These are phyloP conservation scores for Lumnitzera littorea DNA, from an alignment of 345 rosid genomes.

Conservation along the genomic window DNA sequence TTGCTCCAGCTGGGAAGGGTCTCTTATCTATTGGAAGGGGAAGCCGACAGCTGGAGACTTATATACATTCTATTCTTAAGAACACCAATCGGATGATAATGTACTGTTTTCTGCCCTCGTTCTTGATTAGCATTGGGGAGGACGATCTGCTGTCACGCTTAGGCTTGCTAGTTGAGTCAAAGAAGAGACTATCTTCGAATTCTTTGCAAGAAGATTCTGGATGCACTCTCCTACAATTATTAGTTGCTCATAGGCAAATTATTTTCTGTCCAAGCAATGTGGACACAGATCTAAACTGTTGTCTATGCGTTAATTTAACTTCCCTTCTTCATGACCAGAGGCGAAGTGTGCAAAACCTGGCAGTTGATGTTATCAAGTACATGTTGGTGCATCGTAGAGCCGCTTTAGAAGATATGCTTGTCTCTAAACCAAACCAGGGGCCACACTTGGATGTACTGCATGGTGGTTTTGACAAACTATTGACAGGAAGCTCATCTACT, in stretches of 20 bases:
- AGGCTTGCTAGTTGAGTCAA: slow-evolving; percentile 70
- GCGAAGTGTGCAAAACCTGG: slow-evolving; percentile 71
- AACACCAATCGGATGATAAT: slow-evolving; percentile 82
- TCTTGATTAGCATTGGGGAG: slow-evolving; percentile 79
- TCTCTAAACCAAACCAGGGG: slow-evolving; percentile 84
- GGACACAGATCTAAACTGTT: slow-evolving; percentile 89
- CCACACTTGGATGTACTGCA: slow-evolving; percentile 71
- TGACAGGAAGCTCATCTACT: slow-evolving; percentile 64
- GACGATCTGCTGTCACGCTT: slow-evolving; percentile 69
- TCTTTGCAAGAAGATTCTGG: slow-evolving; percentile 61
- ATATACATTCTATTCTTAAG: slow-evolving; percentile 83
- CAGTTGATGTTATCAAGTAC: slow-evolving; percentile 78
- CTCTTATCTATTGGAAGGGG: slow-evolving; percentile 80
- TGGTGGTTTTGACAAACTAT: slow-evolving; percentile 90
- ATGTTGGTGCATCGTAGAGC: slow-evolving; percentile 86
- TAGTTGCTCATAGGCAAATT: slow-evolving; percentile 84
- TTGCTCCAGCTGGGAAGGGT: slow-evolving; percentile 83
- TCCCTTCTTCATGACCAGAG: slow-evolving; percentile 80
- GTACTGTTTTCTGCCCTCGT: slow-evolving; percentile 91
- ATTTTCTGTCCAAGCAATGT: slow-evolving; percentile 94
- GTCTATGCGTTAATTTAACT: slow-evolving; percentile 80
- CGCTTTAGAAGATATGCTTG: slow-evolving; percentile 84
- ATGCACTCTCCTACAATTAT: slow-evolving; percentile 74
- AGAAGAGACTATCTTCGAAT: slow-evolving; percentile 40
- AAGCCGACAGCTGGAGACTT: slow-evolving; percentile 81